Evolutionary conservation across 805 yeast genomes (phyloP), one percentile per base, ranked within the genome.

Genomic region (Barnettozyma vustinii): DNA sequence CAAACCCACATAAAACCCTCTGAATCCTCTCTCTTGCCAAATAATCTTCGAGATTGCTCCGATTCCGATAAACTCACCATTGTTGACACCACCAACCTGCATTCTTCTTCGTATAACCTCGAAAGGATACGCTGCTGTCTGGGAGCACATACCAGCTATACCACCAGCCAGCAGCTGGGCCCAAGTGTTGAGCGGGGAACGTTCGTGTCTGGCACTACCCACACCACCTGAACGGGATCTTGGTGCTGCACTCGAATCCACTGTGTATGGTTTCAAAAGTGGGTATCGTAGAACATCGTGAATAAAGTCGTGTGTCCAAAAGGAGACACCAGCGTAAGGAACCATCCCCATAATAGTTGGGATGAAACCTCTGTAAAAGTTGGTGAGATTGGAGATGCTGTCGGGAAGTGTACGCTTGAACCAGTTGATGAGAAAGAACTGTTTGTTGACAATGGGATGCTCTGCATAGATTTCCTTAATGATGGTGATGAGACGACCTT

Each of bases 301-400:
- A 50, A 91, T 73, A 49, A 82, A 64, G 69, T 94, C 99, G 67
- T 94, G 98, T 4, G 96, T 87, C 69, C 90, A 87, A 61, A 94
- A 94, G 4, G 97, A 87, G 4, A 92, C 97, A 10, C 99, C 99
- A 1, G 99, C 99, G 64, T 94, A 94, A 1, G 99, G 99, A 20
- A 94, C 75, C 96, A 94, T 91, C 10, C 99, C 99, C 37, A 91
- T 59, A 41, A 94, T 83, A 0, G 99, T 94, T 18, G 99, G 96
- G 8, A 86, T 79, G 66, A 92, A 94, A 2, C 99, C 99, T 50
- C 97, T 75, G 68, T 92, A 94, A 65, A 91, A 94, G 69, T 91
- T 92, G 19, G 60, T 46, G 21, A 61, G 23, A 10, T 52, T 54
- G 18, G 62, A 52, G 5, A 59, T n/a, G 2, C 48, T 37, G 1